Evolutionary conservation across 495 filamentous ascomycete genomes (phyloP).

Genomic region (Bacidia gigantensis): DNA sequence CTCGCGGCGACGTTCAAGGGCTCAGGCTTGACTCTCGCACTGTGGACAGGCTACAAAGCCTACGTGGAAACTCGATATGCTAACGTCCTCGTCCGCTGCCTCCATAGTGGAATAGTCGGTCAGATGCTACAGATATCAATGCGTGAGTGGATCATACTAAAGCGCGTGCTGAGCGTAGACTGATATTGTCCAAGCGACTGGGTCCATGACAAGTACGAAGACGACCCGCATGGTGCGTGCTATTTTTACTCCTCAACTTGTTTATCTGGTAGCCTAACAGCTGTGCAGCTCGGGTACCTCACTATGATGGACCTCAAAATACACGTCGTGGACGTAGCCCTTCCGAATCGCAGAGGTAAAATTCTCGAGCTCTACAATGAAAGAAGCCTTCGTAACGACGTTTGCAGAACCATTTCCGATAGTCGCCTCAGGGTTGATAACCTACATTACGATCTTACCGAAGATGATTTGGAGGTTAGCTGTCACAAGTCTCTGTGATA

Average conservation of each 20-base stretch:
- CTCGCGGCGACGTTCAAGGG: constrained; percentile 28
- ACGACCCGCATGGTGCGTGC: constrained; percentile 37
- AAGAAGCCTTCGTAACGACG: background rate
- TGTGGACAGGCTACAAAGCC: background rate
- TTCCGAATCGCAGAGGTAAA: constrained; percentile 39
- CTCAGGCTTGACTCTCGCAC: constrained; percentile 24
- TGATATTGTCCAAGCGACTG: constrained; percentile 47
- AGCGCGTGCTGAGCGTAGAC: background rate
- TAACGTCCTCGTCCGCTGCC: constrained; percentile 29
- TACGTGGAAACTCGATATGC: constrained; percentile 34
- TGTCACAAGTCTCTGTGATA: background rate
- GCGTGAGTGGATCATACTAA: constrained; percentile 28
- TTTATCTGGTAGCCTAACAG: background rate
- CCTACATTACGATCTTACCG: constrained; percentile 83
- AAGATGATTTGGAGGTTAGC: constrained; percentile 69
- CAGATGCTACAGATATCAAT: constrained; percentile 42
- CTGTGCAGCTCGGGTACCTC: constrained; percentile 22
- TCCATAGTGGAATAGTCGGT: constrained; percentile 39
- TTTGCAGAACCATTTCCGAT: constrained; percentile 35
- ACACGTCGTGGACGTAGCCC: constrained; percentile 29
- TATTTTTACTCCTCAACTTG: constrained; percentile 18
- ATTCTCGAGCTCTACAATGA: constrained; percentile 9
- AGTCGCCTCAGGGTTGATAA: constrained; percentile 79
- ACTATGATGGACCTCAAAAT: constrained; percentile 27
- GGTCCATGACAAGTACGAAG: constrained; percentile 82